Conservation (phyloP, 805 yeast species). For the Sungouiella blattae region DNA sequence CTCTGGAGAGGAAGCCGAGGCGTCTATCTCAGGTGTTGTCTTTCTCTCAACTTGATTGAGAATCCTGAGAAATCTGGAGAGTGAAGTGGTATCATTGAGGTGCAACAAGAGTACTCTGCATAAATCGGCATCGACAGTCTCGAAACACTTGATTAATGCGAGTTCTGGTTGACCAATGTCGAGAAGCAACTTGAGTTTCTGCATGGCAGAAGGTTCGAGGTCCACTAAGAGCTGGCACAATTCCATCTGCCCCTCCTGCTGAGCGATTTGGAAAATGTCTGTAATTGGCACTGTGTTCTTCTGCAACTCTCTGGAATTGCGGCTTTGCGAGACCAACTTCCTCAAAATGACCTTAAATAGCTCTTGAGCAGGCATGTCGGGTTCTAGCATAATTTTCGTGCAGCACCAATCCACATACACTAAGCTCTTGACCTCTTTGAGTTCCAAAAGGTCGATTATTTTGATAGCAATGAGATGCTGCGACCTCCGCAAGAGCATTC, state of each 20-base stretch:
- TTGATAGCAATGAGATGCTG: slow-evolving; percentile 61
- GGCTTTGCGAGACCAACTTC: slow-evolving; percentile 37
- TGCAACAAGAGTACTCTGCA: slow-evolving; percentile 54
- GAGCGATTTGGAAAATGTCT: slow-evolving; percentile 60
- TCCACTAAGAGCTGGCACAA: slow-evolving; percentile 67
- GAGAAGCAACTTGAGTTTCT: slow-evolving; percentile 57
- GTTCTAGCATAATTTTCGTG: slow-evolving; percentile 55
- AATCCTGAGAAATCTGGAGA: slow-evolving; percentile 66
- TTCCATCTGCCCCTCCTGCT: slow-evolving; percentile 73
- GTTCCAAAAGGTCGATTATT: slow-evolving; percentile 48
- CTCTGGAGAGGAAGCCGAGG: slow-evolving; percentile 14
- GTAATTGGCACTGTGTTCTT: slow-evolving; percentile 48
- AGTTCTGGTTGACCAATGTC: slow-evolving; percentile 68
- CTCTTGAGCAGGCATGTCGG: slow-evolving; percentile 54
- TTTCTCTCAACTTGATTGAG: slow-evolving; percentile 47
- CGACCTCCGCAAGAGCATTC: slow-evolving; percentile 55
- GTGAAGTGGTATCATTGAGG: slow-evolving; percentile 51
- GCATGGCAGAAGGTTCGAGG: slow-evolving; percentile 60
- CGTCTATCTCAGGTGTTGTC: slow-evolving; percentile 21
- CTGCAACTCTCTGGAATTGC: slow-evolving; percentile 22
- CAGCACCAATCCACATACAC: slow-evolving; percentile 82
- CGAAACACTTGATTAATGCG: slow-evolving; percentile 67
- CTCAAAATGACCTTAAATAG: slow-evolving; percentile 48
- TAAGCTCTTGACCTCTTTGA: slow-evolving; percentile 32
- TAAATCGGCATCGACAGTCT: slow-evolving; percentile 58